These are phyloP conservation scores for Nepenthes alata DNA, from an alignment of 179 eudicot genomes.

Conservation along the genomic window DNA sequence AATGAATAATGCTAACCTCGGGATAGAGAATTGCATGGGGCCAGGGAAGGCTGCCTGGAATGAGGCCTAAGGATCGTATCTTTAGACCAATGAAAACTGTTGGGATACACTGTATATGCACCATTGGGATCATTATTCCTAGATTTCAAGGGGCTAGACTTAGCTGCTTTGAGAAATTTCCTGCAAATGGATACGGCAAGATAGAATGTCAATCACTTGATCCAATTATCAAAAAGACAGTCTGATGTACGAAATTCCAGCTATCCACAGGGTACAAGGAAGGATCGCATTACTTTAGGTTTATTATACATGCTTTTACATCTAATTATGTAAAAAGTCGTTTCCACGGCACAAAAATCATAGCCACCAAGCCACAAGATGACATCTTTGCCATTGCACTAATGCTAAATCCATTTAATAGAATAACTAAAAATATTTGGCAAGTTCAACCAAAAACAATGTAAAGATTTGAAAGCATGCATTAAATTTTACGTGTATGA, in stretches of 20 bases:
- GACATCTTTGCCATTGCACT: too few relatives aligned
- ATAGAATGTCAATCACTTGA: neutral
- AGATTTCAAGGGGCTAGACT: conserved; percentile 19
- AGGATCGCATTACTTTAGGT: too few relatives aligned
- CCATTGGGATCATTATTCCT: conserved; percentile 17
- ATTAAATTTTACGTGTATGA: too few relatives aligned
- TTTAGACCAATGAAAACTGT: conserved; percentile 19
- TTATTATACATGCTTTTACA: too few relatives aligned
- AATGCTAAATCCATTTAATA: too few relatives aligned
- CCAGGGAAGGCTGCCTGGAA: conserved; percentile 16
- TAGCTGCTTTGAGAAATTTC: conserved; percentile 20
- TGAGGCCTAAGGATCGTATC: conserved; percentile 17
- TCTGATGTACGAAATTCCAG: too few relatives aligned
- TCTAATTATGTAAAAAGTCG: too few relatives aligned
- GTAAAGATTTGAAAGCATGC: too few relatives aligned
- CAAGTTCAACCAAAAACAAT: too few relatives aligned
- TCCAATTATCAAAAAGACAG: too few relatives aligned
- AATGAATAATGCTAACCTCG: conserved; percentile 24
- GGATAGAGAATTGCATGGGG: conserved; percentile 14
- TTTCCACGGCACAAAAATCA: neutral
- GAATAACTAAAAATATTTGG: too few relatives aligned
- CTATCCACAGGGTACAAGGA: too few relatives aligned
- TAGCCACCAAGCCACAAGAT: neutral
- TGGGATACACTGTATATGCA: conserved; percentile 10
- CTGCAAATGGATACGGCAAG: conserved; percentile 24